phyloP scores from a whole-genome alignment of 148 eudicot genomes.

The Oxyria digyna region DNA sequence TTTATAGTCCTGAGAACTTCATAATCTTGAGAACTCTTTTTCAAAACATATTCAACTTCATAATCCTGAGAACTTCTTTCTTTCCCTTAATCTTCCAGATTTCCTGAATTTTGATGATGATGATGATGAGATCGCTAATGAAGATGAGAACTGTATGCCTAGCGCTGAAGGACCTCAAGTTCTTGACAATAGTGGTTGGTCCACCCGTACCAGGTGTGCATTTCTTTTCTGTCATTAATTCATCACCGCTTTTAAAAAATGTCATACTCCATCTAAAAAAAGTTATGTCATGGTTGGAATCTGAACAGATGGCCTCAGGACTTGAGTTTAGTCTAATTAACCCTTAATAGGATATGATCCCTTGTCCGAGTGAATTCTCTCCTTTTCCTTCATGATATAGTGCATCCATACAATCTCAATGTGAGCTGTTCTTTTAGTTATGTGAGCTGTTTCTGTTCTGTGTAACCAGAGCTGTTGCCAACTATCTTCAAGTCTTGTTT shows the following conservation, averaged over 20 bases:
- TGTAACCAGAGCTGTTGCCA: slow-evolving; percentile 76
- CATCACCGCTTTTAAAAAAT: not conserved
- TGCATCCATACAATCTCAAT: not conserved
- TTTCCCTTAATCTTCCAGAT: slow-evolving; percentile 25
- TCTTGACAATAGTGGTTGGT: slow-evolving; percentile 94
- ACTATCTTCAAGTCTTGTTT: slow-evolving; percentile 76
- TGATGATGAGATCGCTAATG: slow-evolving; percentile 53
- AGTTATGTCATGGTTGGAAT: not conserved
- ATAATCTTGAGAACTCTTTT: no score
- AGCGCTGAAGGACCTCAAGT: slow-evolving; percentile 42
- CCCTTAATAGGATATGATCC: not conserved
- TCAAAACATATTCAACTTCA: not conserved
- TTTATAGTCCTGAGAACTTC: not conserved
- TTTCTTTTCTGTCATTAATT: not conserved
- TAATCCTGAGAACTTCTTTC: not conserved
- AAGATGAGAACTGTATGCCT: slow-evolving; percentile 47
- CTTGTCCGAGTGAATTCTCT: not conserved
- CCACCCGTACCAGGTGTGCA: slow-evolving; percentile 85
- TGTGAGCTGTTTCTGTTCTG: not conserved
- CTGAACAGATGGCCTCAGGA: not conserved
- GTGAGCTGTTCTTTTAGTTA: not conserved
- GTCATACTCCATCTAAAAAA: not conserved
- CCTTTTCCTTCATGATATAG: not conserved
- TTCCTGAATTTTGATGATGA: slow-evolving; percentile 73
- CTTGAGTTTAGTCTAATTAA: not conserved